Evolutionary conservation across 2,329 filamentous ascomycete genomes (phyloP), one percentile per base, ranked within the genome.

Genomic region (Alternaria ventricosa): DNA sequence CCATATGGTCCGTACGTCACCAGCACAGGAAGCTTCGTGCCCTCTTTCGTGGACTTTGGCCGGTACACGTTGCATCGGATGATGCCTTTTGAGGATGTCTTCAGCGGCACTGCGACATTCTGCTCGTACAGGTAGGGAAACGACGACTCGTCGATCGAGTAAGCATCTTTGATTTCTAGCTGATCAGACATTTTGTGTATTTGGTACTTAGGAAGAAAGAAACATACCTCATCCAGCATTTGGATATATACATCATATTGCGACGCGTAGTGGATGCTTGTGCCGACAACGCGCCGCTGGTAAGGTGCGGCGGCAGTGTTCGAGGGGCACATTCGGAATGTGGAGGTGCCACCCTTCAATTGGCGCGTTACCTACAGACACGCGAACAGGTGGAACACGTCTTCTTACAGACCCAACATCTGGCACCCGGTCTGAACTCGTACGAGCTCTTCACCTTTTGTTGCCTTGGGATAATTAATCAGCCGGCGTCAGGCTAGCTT

Each of bases 1-100:
- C 90, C 90, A 66, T 92, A 92, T 0, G 90, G 90, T 0, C 90
- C 90, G 67, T 92, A 92, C 0, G 90, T 92, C 3, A 90, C 87
- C 9, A 92, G 75, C 0, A 91, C 89, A 0, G 90, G 90, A 22
- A 83, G 83, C 64, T 76, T 81, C 10, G 66, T 55, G 6, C 69
- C 65, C 4, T 71, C 62, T 22, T 81, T 75, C 5, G 73, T 70
- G 8, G 65, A 61, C 51, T 84, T 85, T 1, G 84, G 84, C 2
- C 84, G 78, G 66, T 86, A 87, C 3, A 87, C 81, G 71, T 86
- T 87, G 71, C 80, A 82, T 11, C 85, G 75, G 5, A 87, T 80
- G 3, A 84, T 74, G 4, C 83, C 81, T 41, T 78, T 70, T 1
- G 70, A 70, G 6, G 70, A 71, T 41, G 71, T 75, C 62, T 82